Evolutionary conservation across 108 stramenopile species (phyloP).

Genomic region (Bacterosira constricta): DNA sequence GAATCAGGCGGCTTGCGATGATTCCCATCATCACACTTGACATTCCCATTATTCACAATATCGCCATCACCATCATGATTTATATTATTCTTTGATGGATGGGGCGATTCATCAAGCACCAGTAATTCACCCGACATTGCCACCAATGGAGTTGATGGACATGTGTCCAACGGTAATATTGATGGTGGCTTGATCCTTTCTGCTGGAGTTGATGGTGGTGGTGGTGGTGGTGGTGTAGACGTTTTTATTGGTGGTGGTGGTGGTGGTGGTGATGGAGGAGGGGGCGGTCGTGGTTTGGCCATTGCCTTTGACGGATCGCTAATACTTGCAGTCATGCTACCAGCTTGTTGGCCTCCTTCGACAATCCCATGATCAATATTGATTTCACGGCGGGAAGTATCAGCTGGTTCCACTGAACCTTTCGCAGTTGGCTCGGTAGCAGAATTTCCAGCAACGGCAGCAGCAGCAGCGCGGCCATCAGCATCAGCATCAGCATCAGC

Average conservation of each 20-base stretch:
- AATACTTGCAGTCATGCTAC: background rate
- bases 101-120: constrained; percentile 21
- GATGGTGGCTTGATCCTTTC: background rate
- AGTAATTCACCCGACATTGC: constrained; percentile 25
- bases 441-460: background rate
- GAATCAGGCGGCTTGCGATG: constrained; percentile 7
- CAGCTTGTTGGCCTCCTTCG: background rate
- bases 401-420: no score
- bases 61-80: background rate
- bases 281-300: constrained; percentile 2
- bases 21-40: background rate
- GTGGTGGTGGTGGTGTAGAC: background rate
- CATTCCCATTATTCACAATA: background rate
- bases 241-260: background rate
- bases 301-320: background rate
- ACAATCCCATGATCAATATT: no score
- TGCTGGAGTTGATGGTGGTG: background rate
- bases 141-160: constrained; percentile 25
- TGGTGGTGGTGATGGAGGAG: constrained; percentile 5
- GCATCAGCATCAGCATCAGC: background rate
- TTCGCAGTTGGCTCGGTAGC: background rate
- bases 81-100: background rate
- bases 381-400: no score
- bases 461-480: background rate
- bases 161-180: constrained; percentile 5